Evolutionary conservation across 768 basidiomycete species (phyloP).

Genomic region (Neoboletus magnificus): DNA sequence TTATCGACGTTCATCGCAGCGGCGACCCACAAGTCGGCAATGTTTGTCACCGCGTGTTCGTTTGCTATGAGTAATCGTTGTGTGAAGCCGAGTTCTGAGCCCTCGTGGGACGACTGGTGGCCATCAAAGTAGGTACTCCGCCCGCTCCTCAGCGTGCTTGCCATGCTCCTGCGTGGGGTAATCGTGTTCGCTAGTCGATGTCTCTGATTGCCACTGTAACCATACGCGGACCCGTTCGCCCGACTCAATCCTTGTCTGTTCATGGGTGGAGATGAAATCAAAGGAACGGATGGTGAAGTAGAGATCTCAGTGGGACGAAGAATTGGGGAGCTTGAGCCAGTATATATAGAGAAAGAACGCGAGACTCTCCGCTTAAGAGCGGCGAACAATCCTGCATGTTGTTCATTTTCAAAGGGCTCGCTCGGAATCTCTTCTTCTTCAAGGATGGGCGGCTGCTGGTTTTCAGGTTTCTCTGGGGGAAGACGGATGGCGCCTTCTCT

Average conservation of each 20-base stretch:
- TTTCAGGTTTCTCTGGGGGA: slow-evolving; percentile 64
- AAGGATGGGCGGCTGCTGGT: slow-evolving; percentile 50
- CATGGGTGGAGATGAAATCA: slow-evolving; percentile 39
- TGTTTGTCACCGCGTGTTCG: slow-evolving; percentile 90
- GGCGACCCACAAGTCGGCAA: slow-evolving; percentile 97
- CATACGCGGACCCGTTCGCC: slow-evolving; percentile 76
- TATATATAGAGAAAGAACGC: slow-evolving; percentile 55
- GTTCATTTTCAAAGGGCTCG: slow-evolving; percentile 43
- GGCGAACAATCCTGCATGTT: slow-evolving; percentile 35
- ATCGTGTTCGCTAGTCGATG: slow-evolving; percentile 50
- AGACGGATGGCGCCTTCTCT: slow-evolving; percentile 83
- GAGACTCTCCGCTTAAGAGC: slow-evolving; percentile 50
- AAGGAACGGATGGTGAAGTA: slow-evolving; percentile 42
- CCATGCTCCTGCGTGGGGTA: slow-evolving; percentile 51
- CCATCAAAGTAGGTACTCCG: slow-evolving; percentile 47
- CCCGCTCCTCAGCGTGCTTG: slow-evolving; percentile 47
- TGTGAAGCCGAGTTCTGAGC: slow-evolving; percentile 75
- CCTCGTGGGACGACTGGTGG: slow-evolving; percentile 38
- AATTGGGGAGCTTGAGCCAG: slow-evolving; percentile 50
- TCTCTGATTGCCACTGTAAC: slow-evolving; percentile 60
- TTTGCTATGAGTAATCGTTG: slow-evolving; percentile 89
- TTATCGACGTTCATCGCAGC: slow-evolving; percentile 95
- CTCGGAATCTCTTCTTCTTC: slow-evolving; percentile 59
- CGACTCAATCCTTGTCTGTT: slow-evolving; percentile 53
- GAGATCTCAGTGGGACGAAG: slow-evolving; percentile 30